Base-by-base conservation (phyloP, 2,329 filamentous ascomycete genomes). In the Hypocrella siamensis region DNA sequence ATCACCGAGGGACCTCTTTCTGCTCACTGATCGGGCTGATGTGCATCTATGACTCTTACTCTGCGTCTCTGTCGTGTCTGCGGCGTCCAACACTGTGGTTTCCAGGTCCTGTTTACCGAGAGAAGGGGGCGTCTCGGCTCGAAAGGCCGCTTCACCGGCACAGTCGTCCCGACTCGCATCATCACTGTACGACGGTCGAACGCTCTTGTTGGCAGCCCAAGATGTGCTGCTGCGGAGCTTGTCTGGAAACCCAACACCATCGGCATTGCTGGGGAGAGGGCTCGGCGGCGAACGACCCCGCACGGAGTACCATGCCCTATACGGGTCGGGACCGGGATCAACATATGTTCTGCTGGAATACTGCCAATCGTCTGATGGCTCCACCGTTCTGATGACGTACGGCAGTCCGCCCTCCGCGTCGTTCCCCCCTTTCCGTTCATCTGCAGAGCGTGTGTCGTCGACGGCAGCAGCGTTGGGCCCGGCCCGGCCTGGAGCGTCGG, bases 211-310 rank as follows among this genome's bases (percentile, higher is more conserved):
- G 12, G 53, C 49, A 12, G 57, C 54, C 52, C 55, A 58, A 2
- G 46, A 49, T 15, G 54, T 46, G n/a, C 47, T 40, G 27, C 46
- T 42, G n/a, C 47, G 45, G 4, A 40, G 34, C 3, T 42, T 38
- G 22, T 43, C 40, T 17, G 48, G 44, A 15, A 49, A 44, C 17
- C 54, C 51, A 35, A 48, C 50, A 29, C 47, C 45, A 29, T 54
- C 61, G 32, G 51, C 48, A 36, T 63, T 55, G 36, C 56, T 63
- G 15, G 63, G 60, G 22, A 60, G 44, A 10, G 63, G 63, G 26
- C 65, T 68, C 1, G 67, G 64, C 2, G 67, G 67, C 17, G 67
- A 72, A 19, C 67, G 58, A 5, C 67, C 67, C 28, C 67, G 54
- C 9, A 53, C 55, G 5, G 63, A 60, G 39, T 61, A 64, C 41